These are phyloP conservation scores for Mycena vitilis DNA, from an alignment of 768 basidiomycete species.

Conservation along the genomic window DNA sequence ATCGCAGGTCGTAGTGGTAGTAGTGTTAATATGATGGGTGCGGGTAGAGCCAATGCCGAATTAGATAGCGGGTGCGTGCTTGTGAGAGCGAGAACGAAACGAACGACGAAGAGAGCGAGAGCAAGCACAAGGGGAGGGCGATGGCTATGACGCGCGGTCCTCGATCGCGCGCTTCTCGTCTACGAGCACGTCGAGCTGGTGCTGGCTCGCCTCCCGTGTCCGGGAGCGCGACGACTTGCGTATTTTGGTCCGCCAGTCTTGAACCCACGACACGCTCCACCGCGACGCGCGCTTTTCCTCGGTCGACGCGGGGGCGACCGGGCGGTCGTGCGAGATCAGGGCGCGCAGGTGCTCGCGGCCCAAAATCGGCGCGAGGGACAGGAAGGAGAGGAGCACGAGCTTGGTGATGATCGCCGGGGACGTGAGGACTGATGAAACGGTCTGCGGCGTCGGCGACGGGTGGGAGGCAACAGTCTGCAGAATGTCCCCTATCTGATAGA, in stretches of 20 bases:
- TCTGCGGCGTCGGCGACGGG: constrained; percentile 76
- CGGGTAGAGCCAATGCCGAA: constrained; percentile 15
- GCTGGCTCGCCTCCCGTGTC: constrained; percentile 57
- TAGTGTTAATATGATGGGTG: too few species aligned
- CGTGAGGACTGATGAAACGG: constrained; percentile 85
- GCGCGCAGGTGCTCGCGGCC: constrained; percentile 74
- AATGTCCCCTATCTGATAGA: constrained; percentile 81
- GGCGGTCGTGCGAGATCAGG: constrained; percentile 56
- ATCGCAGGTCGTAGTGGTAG: not conserved
- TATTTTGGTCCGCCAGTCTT: constrained; percentile 74
- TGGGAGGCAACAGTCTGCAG: constrained; percentile 85
- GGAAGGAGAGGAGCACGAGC: constrained; percentile 81
- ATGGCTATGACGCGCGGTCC: constrained; percentile 36
- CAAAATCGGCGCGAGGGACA: constrained; percentile 90
- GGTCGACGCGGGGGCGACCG: constrained; percentile 34
- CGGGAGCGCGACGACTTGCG: constrained; percentile 64
- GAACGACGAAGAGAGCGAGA: constrained; percentile 6
- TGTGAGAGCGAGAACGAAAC: not conserved
- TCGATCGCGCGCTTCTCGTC: constrained; percentile 66
- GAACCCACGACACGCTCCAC: constrained; percentile 70
- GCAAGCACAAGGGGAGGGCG: not conserved
- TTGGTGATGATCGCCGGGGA: constrained; percentile 88
- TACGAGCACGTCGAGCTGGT: constrained; percentile 62
- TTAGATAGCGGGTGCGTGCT: constrained; percentile 13
- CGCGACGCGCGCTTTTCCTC: constrained; percentile 53